Percentiles rank a stretch among this genome's conserved stretches.
Conservation (phyloP, 306 rosid species). For the Malus asiatica region DNA sequence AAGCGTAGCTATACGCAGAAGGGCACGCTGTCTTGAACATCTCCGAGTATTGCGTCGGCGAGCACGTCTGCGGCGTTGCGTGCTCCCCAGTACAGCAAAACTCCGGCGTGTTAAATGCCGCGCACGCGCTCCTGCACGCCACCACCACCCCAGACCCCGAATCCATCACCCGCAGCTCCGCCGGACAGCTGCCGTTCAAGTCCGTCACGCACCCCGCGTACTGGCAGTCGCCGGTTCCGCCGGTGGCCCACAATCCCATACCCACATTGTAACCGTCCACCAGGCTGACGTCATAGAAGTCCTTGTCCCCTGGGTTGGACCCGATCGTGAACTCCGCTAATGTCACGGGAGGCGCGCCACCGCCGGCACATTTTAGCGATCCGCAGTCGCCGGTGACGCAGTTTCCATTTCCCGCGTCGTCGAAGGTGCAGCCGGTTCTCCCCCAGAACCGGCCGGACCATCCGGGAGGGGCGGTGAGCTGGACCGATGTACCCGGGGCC, state of each 20-base stretch:
- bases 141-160: conserved; percentile 37
- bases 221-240: conserved; percentile 81
- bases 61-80: conserved; percentile 65
- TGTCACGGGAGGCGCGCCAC: conserved; percentile 62
- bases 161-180: conserved; percentile 43
- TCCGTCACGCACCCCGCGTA: conserved; percentile 74
- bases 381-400: conserved; percentile 76
- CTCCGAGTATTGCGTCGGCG: conserved; percentile 65
- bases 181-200: conserved; percentile 50
- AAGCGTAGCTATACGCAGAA: conserved; percentile 79
- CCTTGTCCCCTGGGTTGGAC: conserved; percentile 21
- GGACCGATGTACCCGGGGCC: conserved; percentile 24
- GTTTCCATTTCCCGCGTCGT: conserved; percentile 41
- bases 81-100: conserved; percentile 81
- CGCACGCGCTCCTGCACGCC: conserved; percentile 87
- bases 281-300: conserved; percentile 80
- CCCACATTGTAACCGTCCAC: conserved; percentile 92
- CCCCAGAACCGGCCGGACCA: conserved; percentile 97
- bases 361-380: conserved; percentile 38
- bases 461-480: conserved; percentile 50
- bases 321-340: conserved; percentile 65
- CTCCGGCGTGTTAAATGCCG: conserved; percentile 54
- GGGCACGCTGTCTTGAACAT: conserved; percentile 89
- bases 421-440: conserved; percentile 64
- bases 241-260: conserved; percentile 56